Percentiles rank a stretch among this genome's conserved stretches.
phyloP scores from a whole-genome alignment of 306 rosid species.

The Citrullus colocynthis region DNA sequence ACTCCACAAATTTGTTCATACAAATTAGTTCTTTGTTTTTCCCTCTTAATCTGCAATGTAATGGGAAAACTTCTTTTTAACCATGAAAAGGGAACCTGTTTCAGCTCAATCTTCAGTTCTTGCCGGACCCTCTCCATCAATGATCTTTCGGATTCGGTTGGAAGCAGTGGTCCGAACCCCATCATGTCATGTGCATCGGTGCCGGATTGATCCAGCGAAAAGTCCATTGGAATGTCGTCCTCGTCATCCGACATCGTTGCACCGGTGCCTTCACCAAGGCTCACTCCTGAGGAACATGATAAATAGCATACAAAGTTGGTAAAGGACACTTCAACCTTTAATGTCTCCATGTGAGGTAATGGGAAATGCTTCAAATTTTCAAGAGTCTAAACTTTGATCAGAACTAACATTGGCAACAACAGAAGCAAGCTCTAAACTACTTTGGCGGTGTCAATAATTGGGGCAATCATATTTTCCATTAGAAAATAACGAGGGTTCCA shows the following conservation, averaged over 20 bases:
- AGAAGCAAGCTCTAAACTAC: neutral
- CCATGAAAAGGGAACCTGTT: constrained; percentile 46
- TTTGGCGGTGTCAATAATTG: constrained; percentile 2
- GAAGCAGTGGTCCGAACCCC: constrained; percentile 91
- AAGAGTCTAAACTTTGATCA: neutral
- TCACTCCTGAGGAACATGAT: constrained; percentile 40
- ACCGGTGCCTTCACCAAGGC: constrained; percentile 84
- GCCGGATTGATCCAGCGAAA: constrained; percentile 57
- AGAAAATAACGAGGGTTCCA: neutral
- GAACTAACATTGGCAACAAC: neutral
- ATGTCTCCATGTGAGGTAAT: neutral
- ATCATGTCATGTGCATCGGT: constrained; percentile 72
- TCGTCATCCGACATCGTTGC: constrained; percentile 98
- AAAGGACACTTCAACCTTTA: neutral
- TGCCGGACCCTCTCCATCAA: constrained; percentile 96
- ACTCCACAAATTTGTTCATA: neutral
- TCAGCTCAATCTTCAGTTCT: constrained; percentile 88
- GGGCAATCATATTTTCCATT: neutral
- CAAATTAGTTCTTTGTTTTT: neutral
- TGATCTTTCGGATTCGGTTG: constrained; percentile 92
- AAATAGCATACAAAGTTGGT: neutral
- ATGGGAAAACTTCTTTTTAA: neutral
- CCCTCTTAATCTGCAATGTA: neutral
- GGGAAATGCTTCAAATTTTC: neutral
- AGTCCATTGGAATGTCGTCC: constrained; percentile 72